phyloP scores from a whole-genome alignment of 139 green algal genomes.

The Zygnema cylindricum region DNA sequence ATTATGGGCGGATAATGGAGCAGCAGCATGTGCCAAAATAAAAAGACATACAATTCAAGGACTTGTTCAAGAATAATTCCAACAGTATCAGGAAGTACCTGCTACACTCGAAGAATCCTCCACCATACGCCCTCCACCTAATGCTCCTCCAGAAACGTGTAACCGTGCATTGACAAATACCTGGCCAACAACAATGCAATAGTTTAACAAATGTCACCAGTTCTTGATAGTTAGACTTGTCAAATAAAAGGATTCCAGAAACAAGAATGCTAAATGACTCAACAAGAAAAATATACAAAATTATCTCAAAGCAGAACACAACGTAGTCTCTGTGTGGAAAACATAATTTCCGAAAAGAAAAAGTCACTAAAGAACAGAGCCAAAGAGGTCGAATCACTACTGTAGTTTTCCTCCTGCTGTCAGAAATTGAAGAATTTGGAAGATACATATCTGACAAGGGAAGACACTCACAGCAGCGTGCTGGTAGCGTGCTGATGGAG shows the following conservation, averaged over 20 bases:
- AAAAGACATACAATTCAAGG: too few relatives aligned
- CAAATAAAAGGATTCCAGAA: neutral
- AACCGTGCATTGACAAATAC: constrained; percentile 92
- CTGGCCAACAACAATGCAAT: constrained; percentile 26
- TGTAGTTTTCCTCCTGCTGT: too few relatives aligned
- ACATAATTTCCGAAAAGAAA: neutral
- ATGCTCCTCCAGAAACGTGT: constrained; percentile 93
- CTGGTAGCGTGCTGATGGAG: constrained; percentile 93
- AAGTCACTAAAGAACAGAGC: too few relatives aligned
- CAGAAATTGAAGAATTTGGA: neutral
- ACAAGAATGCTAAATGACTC: neutral
- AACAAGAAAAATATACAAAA: too few relatives aligned
- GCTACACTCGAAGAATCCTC: constrained; percentile 81
- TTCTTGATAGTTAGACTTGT: neutral
- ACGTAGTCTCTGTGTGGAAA: too few relatives aligned
- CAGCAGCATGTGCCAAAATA: too few relatives aligned
- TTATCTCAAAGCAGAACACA: too few relatives aligned
- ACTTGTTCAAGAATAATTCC: too few relatives aligned
- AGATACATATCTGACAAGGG: neutral
- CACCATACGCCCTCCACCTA: constrained; percentile 94
- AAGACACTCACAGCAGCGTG: constrained; percentile 76
- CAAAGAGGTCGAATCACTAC: neutral
- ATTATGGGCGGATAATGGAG: too few relatives aligned
- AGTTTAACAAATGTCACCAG: too few relatives aligned
- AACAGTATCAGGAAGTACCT: constrained; percentile 25